Base-by-base conservation (phyloP, 2,329 filamentous ascomycete species). In the Fusarium nelsonii region DNA sequence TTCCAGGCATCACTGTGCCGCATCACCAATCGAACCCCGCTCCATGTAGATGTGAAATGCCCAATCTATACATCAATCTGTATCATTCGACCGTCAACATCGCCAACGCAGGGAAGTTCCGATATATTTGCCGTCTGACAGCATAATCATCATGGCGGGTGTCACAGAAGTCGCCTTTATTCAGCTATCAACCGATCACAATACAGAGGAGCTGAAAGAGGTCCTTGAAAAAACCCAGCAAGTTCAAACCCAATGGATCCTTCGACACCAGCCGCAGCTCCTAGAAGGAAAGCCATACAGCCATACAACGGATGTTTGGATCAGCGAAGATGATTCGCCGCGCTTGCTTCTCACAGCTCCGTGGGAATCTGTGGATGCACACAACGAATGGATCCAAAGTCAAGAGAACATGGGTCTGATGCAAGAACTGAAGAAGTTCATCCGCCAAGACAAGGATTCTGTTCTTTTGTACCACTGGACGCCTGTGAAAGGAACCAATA, bases 361-460 rank as follows among this genome's bases (percentile, higher is more conserved):
- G 12, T 85, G 84, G 84, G 76, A 79, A 56, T 82, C 80, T 0
- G 76, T 78, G 20, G 78, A 77, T 15, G 78, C 78, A 7, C 83
- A 85, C 59, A 65, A 61, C 46, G 66, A 78, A 50, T 86, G 84
- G 83, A 79, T 84, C 49, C 73, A 76, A 44, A 82, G 79, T 51
- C 66, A 75, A 4, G 81, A 81, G 33, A 85, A 85, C 70, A 63
- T 76, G 50, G 51, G 62, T 7, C 71, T 76, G 54, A 80, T 82
- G 65, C 73, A 69, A 18, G 70, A 73, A 26, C 68, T 85, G 12
- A 65, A 60, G 26, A 57, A 66, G 5, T 78, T 80, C 54, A 75
- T 83, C 37, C 73, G 75, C 8, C 73, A 78, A 7, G 78, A 75
- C 3, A 68, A 73, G 14, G 60, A 70, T 33, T 69, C 76, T 30